A percentile compares a stretch with the other conserved stretches of the same genome.
These are phyloP conservation scores for Chaetomium globosum DNA, from an alignment of 2,329 filamentous ascomycete species.

Conservation along the genomic window DNA sequence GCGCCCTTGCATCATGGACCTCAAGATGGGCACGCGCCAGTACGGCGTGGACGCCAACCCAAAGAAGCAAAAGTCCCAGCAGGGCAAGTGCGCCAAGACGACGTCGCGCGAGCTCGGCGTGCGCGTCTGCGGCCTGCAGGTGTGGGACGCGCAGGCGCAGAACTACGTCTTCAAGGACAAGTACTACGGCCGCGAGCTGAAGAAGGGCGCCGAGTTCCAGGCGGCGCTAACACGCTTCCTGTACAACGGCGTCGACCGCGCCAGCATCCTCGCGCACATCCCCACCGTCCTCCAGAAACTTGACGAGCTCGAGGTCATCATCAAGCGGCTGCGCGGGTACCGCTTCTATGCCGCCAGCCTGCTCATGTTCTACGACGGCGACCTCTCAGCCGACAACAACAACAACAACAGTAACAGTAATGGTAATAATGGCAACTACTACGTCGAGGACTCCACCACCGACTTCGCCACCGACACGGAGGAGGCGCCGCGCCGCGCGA, in stretches of 20 bases:
- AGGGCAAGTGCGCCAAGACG: constrained; percentile 87
- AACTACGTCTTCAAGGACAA: constrained; percentile 97
- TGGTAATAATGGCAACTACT: constrained; percentile 41
- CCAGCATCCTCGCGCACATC: constrained; percentile 82
- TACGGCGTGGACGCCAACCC: constrained; percentile 90
- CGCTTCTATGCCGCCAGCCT: constrained; percentile 94
- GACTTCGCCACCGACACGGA: constrained; percentile 62
- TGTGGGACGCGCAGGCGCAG: constrained; percentile 84
- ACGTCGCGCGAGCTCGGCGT: constrained; percentile 92
- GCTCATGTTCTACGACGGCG: constrained; percentile 95
- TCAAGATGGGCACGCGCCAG: constrained; percentile 98
- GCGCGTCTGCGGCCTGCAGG: constrained; percentile 91
- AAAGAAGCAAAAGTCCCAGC: constrained; percentile 91
- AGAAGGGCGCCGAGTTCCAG: constrained; percentile 86
- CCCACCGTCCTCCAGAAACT: constrained; percentile 85
- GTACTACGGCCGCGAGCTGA: constrained; percentile 88
- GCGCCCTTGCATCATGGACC: constrained; percentile 90
- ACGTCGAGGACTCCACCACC: constrained; percentile 61
- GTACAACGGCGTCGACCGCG: constrained; percentile 81
- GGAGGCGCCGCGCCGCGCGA: constrained; percentile 46
- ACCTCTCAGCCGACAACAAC: constrained; percentile 47
- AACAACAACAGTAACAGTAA: constrained; percentile 41
- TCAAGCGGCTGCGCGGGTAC: constrained; percentile 77
- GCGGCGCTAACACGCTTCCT: constrained; percentile 85
- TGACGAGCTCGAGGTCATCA: constrained; percentile 78